phyloP scores from a whole-genome alignment of 106 monocot genomes.

The Allium cepa region DNA sequence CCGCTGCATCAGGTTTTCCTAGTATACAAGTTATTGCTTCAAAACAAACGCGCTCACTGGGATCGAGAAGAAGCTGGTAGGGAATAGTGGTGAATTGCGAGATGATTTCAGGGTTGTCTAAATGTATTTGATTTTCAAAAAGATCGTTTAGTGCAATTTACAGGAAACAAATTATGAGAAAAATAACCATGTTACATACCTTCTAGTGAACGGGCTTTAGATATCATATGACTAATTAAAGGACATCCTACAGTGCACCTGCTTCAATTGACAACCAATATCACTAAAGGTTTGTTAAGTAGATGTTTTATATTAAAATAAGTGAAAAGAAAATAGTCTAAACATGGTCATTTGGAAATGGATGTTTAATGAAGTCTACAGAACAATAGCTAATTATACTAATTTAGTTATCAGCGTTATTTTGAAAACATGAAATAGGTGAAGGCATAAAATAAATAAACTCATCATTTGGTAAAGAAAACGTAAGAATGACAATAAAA shows the following conservation, averaged over 20 bases:
- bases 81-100: conserved; percentile 79
- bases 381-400: no score
- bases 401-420: no score
- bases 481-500: no score
- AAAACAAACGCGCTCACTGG: conserved; percentile 96
- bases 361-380: no score
- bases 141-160: conserved; percentile 2
- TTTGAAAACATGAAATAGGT: no score
- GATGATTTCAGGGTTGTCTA: conserved; percentile 87
- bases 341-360: no score
- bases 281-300: no score
- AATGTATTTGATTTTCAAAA: conserved; percentile 4
- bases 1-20: conserved; percentile 87
- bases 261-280: conserved; percentile 12
- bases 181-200: conserved; percentile 32
- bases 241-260: conserved; percentile 98
- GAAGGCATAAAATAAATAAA: no score
- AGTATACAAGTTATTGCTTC: conserved; percentile 91
- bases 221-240: conserved; percentile 86
- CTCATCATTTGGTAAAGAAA: no score
- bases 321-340: no score
- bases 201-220: conserved; percentile 83
- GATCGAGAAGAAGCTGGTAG: conserved; percentile 96
- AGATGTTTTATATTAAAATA: no score
- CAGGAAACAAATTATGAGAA: background rate